Evolutionary conservation across 495 filamentous ascomycete species (phyloP).

Genomic region (Pyrenula massariospora): DNA sequence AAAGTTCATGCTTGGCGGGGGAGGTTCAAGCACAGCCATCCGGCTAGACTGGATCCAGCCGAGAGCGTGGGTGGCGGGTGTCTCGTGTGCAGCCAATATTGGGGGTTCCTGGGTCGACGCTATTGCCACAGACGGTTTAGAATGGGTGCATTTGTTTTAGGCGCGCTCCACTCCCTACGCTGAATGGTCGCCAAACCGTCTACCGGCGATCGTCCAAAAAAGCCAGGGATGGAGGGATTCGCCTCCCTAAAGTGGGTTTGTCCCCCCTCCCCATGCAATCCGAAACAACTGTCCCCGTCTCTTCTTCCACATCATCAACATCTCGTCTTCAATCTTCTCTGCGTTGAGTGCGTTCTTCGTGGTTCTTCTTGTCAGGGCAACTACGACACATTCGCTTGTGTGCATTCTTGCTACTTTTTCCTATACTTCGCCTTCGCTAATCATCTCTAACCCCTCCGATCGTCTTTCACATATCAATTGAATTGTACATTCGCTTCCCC

Average conservation of each 20-base stretch:
- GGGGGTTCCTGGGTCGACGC: no score
- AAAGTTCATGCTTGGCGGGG: not conserved
- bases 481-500: not conserved
- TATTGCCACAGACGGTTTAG: no score
- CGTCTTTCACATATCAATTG: not conserved
- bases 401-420: not conserved
- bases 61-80: no score
- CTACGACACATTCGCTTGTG: not conserved
- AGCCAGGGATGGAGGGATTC: no score
- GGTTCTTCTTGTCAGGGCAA: not conserved
- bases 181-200: no score
- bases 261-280: not conserved
- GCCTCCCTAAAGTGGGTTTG: not conserved
- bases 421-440: not conserved
- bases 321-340: not conserved
- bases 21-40: not conserved
- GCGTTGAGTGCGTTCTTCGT: not conserved
- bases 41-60: no score
- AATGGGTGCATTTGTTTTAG: no score
- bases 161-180: no score
- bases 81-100: no score
- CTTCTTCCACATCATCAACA: not conserved
- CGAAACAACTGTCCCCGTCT: not conserved
- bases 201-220: no score
- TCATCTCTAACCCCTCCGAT: not conserved